Conservation (phyloP, 805 yeast species). For the Candida wancherniae region DNA sequence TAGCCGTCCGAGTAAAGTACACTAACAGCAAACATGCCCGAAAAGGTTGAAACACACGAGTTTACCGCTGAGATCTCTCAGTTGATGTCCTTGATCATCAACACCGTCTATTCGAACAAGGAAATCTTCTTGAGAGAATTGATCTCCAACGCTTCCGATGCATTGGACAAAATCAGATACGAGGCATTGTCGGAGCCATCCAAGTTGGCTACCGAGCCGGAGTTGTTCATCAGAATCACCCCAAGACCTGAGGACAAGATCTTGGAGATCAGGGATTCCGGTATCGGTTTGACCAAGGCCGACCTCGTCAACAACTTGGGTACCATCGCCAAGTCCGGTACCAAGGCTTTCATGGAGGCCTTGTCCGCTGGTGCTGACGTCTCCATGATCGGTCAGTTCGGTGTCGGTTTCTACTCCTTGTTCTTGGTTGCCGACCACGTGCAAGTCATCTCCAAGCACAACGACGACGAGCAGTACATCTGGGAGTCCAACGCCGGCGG, state of each 20-base stretch:
- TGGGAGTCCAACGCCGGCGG: slow-evolving; percentile 99
- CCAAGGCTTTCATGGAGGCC: slow-evolving; percentile 99
- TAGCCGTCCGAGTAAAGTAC: too few relatives aligned
- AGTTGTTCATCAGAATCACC: slow-evolving; percentile 93
- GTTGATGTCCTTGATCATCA: slow-evolving; percentile 99
- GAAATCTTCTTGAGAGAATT: slow-evolving; percentile 98
- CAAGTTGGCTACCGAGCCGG: slow-evolving; percentile 91
- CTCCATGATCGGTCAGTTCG: slow-evolving; percentile 99
- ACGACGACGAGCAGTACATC: slow-evolving; percentile 98
- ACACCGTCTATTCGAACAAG: slow-evolving; percentile 99
- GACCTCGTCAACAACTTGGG: slow-evolving; percentile 98
- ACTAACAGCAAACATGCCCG: slow-evolving; percentile 38
- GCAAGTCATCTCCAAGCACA: slow-evolving; percentile 96
- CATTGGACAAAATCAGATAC: slow-evolving; percentile 96
- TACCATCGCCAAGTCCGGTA: slow-evolving; percentile 99
- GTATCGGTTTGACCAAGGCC: slow-evolving; percentile 99
- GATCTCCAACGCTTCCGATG: slow-evolving; percentile 98
- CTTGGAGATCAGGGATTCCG: slow-evolving; percentile 96
- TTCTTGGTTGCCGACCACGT: slow-evolving; percentile 99
- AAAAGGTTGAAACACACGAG: slow-evolving; percentile 77
- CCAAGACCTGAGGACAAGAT: slow-evolving; percentile 94
- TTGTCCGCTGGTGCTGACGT: slow-evolving; percentile 99
- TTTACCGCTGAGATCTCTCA: slow-evolving; percentile 99
- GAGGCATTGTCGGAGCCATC: slow-evolving; percentile 91
- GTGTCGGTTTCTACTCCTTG: slow-evolving; percentile 99